Evolutionary conservation across 371 early-diverging fungal species (phyloP).

Genomic region (Mucor piriformis): DNA sequence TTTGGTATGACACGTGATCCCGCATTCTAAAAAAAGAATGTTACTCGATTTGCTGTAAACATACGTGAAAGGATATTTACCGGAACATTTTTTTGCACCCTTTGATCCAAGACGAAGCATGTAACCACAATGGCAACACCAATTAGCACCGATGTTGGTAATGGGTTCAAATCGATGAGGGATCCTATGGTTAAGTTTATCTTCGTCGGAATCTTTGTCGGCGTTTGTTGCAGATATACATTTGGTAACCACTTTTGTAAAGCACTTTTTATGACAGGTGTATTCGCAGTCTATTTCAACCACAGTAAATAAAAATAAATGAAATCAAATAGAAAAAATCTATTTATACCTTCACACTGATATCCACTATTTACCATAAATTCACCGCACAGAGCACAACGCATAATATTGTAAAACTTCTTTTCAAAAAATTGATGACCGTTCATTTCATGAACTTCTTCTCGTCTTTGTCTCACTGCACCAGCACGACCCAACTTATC

Average conservation of each 20-base stretch:
- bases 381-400: slow-evolving; percentile 93
- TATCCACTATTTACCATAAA: slow-evolving; percentile 87
- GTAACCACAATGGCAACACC: slow-evolving; percentile 98
- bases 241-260: slow-evolving; percentile 82
- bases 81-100: slow-evolving; percentile 67
- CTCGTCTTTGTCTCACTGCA: slow-evolving; percentile 86
- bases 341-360: slow-evolving; percentile 83
- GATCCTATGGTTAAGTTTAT: slow-evolving; percentile 85
- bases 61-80: slow-evolving; percentile 11
- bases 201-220: slow-evolving; percentile 67
- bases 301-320: too few relatives aligned
- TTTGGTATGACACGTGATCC: slow-evolving; percentile 81
- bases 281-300: slow-evolving; percentile 83
- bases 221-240: slow-evolving; percentile 80
- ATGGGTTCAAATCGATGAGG: slow-evolving; percentile 92
- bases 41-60: not conserved
- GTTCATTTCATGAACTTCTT: slow-evolving; percentile 80
- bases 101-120: slow-evolving; percentile 87
- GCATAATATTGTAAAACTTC: slow-evolving; percentile 92
- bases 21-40: slow-evolving; percentile 68
- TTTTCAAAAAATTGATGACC: slow-evolving; percentile 91
- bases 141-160: slow-evolving; percentile 81
- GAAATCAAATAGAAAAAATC: not conserved
- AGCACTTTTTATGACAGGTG: slow-evolving; percentile 94
- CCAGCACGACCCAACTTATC: slow-evolving; percentile 84